Base-by-base conservation (phyloP, 1,284 basidiomycete species). In the Leccinum cinnamomeum region DNA sequence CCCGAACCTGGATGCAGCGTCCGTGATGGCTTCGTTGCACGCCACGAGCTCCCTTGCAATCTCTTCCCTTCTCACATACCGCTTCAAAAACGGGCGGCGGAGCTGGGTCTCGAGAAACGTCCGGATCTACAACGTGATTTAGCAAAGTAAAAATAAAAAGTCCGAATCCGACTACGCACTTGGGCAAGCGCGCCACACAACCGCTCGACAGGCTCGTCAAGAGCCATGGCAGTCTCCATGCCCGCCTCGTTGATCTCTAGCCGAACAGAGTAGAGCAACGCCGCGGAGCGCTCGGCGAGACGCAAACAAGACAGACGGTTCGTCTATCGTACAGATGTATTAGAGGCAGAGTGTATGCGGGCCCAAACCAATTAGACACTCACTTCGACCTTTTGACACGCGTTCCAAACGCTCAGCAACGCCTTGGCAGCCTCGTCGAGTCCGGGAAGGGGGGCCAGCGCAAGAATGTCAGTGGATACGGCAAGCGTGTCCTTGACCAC, bases 61-160 rank as follows among this genome's bases (percentile, higher is more conserved):
- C 66, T 93, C 89, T 44, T 91, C 87, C 41, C 90, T 82, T 71
- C 87, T 88, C 56, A 92, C 79, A 72, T 92, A 93, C 2, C 90
- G 82, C 75, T 91, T 92, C 65, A 94, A 74, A 77, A 92, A 93
- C 0, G 90, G 88, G 2, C 89, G 78, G 57, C 83, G 81, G 10
- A 81, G 79, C 65, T 90, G 86, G 64, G 84, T 86, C 62, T 81
- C 69, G 18, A 90, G 79, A 66, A 91, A 81, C 6, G 73, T 67
- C 55, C 80, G 77, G 2, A 91, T 83, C 54, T 79, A 25, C 20
- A 56, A 25, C 18, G 33, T 2, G 35, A 56, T 39, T 33, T 5
- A 16, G 59, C 14, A 59, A 56, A 44, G 23, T 11, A 33, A 6
- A 58, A 11, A 11, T 3, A 6, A 53, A 41, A 18, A 12, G 35